phyloP scores from a whole-genome alignment of 1,284 basidiomycete species.

The Ceratobasidium sp. region DNA sequence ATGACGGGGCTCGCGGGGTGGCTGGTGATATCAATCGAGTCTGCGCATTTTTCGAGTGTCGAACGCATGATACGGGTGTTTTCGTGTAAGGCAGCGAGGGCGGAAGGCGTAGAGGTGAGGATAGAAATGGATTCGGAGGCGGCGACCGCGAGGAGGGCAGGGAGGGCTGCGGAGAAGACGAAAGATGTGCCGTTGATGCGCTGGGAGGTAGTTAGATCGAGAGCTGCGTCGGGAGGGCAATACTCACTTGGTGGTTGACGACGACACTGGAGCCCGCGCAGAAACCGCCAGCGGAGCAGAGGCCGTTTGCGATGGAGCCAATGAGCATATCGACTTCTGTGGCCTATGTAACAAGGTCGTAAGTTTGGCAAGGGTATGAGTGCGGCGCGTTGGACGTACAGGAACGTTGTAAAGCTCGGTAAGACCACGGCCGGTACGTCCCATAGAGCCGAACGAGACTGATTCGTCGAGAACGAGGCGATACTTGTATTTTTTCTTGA shows the following conservation, averaged over 20 bases:
- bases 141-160: conserved; percentile 87
- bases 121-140: conserved; percentile 86
- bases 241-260: conserved; percentile 82
- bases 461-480: conserved; percentile 94
- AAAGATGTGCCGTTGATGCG: conserved; percentile 97
- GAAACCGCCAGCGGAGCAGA: conserved; percentile 92
- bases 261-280: conserved; percentile 90
- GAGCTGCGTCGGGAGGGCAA: not conserved
- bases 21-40: conserved; percentile 85
- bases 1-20: conserved; percentile 88
- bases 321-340: conserved; percentile 82
- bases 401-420: conserved; percentile 95
- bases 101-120: conserved; percentile 76
- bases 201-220: conserved; percentile 57
- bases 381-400: conserved; percentile 59
- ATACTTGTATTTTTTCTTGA: conserved; percentile 96
- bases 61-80: conserved; percentile 81
- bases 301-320: conserved; percentile 87
- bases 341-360: conserved; percentile 58
- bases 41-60: conserved; percentile 79
- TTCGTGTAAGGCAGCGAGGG: conserved; percentile 80
- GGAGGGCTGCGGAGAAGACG: conserved; percentile 96
- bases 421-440: conserved; percentile 91
- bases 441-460: conserved; percentile 92
- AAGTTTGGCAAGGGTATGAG: not conserved